Evolutionary conservation across 768 basidiomycete genomes (phyloP), one percentile per base, ranked within the genome.

Genomic region (Paxillus ammoniavirescens): DNA sequence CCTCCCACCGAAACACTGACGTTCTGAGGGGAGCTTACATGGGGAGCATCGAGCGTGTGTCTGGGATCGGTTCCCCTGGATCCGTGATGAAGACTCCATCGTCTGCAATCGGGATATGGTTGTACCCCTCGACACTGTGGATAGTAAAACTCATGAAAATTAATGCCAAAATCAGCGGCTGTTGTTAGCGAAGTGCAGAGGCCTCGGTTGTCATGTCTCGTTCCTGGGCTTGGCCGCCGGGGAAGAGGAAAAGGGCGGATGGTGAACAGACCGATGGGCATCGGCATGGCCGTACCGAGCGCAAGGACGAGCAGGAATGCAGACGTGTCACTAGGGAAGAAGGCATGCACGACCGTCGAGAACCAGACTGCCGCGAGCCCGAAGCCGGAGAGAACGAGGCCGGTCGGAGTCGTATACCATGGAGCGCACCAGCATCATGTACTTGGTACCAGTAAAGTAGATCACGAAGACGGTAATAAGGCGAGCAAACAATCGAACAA

Each of bases 291-390:
- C 0, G 92, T 93, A 2, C 93, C 93, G 2, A 92, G 57, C 0
- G 86, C 81, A 5, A 97, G 81, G 5, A 92, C 70, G 0, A 88
- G 76, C 1, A 98, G 71, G 62, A 96, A 88, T 1, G 83, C 79
- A 0, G 86, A 87, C 0, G 89, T 90, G 61, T 93, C 78, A 0
- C 90, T 91, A 0, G 89, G 84, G 62, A 84, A 95, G 41, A 86
- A 66, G 0, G 80, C 62, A 52, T 87, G 85, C 0, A 91, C 84
- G 36, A 95, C 71, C 1, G 84, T 79, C 13, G 91, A 89, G 71
- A 95, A 97, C 57, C 90, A 76, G 75, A 96, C 95, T 0, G 94
- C 93, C 0, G 91, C 93, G 15, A 98, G 81, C 0, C 94, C 93
- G 57, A 91, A 93, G 33, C 91, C 93, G 0, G 91, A 91, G n/a